Evolutionary conservation across 2,329 filamentous ascomycete species (phyloP).

Genomic region (Blumeriella jaapii): DNA sequence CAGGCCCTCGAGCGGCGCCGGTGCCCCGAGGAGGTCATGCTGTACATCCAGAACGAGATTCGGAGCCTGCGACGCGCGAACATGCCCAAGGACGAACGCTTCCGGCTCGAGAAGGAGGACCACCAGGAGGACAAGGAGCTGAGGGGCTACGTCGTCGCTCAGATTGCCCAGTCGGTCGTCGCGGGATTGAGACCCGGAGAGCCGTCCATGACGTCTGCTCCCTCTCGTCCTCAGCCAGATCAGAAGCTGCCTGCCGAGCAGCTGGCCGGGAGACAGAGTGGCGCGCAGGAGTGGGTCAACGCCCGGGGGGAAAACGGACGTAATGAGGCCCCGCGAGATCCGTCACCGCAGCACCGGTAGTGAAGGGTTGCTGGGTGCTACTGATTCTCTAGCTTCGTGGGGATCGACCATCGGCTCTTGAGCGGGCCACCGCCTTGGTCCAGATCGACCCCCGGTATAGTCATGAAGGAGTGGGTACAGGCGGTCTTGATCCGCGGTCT

Average conservation of each 20-base stretch:
- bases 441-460: too few species aligned
- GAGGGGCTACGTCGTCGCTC: conserved; percentile 59
- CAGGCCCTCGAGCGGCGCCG: conserved; percentile 64
- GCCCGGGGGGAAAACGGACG: conserved; percentile 34
- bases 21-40: conserved; percentile 78
- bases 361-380: too few species aligned
- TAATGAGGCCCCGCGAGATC: conserved; percentile 32
- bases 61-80: conserved; percentile 72
- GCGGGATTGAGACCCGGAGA: conserved; percentile 19
- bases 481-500: too few species aligned
- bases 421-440: too few species aligned
- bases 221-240: conserved; percentile 34
- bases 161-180: conserved; percentile 57
- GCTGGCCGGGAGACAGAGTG: conserved; percentile 37
- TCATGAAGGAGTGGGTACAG: too few species aligned
- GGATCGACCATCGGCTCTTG: too few species aligned
- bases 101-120: conserved; percentile 71
- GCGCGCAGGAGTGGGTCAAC: conserved; percentile 39
- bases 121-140: conserved; percentile 64
- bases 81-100: conserved; percentile 75
- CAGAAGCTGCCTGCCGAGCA: conserved; percentile 51
- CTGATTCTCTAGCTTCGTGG: too few species aligned
- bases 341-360: conserved; percentile 30
- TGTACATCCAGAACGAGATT: conserved; percentile 89
- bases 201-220: conserved; percentile 9